phyloP scores from a whole-genome alignment of 495 filamentous ascomycete species.

The Trichocladium antarcticum region DNA sequence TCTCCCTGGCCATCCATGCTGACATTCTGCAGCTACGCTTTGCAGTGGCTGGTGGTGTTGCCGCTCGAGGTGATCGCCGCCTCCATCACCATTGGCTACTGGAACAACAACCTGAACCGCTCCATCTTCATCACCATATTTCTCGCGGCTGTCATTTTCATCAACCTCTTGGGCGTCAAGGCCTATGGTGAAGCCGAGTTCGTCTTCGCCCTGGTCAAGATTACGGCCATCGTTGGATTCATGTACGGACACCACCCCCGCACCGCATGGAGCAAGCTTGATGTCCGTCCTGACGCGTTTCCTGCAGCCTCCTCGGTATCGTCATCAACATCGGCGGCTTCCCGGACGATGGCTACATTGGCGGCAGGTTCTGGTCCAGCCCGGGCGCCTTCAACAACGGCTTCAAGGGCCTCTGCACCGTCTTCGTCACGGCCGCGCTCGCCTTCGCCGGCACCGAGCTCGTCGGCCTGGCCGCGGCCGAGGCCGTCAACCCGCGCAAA shows the following conservation, averaged over 20 bases:
- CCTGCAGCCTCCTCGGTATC: slow-evolving; percentile 58
- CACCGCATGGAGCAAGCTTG: too few species aligned
- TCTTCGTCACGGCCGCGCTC: slow-evolving; percentile 89
- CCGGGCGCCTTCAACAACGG: slow-evolving; percentile 87
- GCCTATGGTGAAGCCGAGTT: slow-evolving; percentile 91
- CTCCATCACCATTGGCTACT: slow-evolving; percentile 78
- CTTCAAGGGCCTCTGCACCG: slow-evolving; percentile 88
- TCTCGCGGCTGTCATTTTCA: slow-evolving; percentile 56
- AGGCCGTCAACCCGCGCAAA: slow-evolving; percentile 78
- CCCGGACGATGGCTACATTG: slow-evolving; percentile 65
- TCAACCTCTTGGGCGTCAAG: slow-evolving; percentile 80
- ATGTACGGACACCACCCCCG: slow-evolving; percentile 49
- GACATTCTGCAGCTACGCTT: slow-evolving; percentile 51
- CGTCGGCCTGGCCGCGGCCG: slow-evolving; percentile 83
- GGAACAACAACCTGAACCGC: slow-evolving; percentile 55
- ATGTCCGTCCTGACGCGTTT: not conserved
- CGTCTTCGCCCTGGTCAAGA: slow-evolving; percentile 74
- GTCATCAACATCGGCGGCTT: slow-evolving; percentile 72
- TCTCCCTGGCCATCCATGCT: not conserved
- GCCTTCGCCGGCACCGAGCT: slow-evolving; percentile 88
- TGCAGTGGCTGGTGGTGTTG: slow-evolving; percentile 86
- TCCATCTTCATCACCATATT: slow-evolving; percentile 83
- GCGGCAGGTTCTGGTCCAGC: slow-evolving; percentile 67
- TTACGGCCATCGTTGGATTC: slow-evolving; percentile 76
- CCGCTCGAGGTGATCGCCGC: slow-evolving; percentile 88